Percentiles rank a stretch among this genome's conserved stretches.
phyloP scores from a whole-genome alignment of 768 basidiomycete genomes.

The Lactarius sanguifluus region DNA sequence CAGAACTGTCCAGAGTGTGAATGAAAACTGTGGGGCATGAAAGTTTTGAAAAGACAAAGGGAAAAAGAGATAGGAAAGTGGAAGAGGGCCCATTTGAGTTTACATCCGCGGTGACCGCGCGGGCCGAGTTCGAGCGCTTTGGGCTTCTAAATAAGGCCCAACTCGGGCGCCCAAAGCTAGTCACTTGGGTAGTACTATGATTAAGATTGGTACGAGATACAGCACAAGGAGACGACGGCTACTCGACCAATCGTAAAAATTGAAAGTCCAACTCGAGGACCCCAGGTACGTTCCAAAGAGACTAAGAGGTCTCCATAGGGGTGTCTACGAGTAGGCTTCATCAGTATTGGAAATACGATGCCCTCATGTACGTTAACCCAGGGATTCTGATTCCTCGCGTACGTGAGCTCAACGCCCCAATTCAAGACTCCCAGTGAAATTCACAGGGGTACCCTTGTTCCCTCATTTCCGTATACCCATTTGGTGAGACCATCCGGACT shows the following conservation, averaged over 20 bases:
- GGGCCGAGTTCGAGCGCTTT: slow-evolving; percentile 5
- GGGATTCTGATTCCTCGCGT: not conserved
- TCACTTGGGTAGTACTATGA: too few relatives aligned
- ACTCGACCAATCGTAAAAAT: not conserved
- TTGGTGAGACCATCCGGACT: slow-evolving; percentile 3
- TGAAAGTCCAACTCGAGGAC: not conserved
- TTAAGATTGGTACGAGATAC: not conserved
- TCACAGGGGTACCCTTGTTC: slow-evolving; percentile 19
- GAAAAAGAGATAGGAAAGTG: not conserved
- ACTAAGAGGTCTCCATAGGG: slow-evolving; percentile 3
- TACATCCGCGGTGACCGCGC: not conserved
- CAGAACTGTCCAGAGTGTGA: slow-evolving; percentile 95
- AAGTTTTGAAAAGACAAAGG: not conserved
- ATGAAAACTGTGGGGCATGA: slow-evolving; percentile 76
- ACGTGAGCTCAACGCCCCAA: slow-evolving; percentile 7
- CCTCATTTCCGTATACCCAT: slow-evolving; percentile 9
- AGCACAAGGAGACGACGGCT: not conserved
- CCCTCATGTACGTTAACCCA: slow-evolving; percentile 14
- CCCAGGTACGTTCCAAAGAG: not conserved
- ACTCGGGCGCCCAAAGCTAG: not conserved
- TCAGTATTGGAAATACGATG: slow-evolving; percentile 18
- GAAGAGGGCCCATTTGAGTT: not conserved
- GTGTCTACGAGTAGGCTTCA: slow-evolving; percentile 13
- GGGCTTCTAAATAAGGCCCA: not conserved
- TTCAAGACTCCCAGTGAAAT: not conserved